Percentiles rank a stretch among this genome's conserved stretches.
phyloP scores from a whole-genome alignment of 2,329 filamentous ascomycete species.

The Aspergillus sp. region DNA sequence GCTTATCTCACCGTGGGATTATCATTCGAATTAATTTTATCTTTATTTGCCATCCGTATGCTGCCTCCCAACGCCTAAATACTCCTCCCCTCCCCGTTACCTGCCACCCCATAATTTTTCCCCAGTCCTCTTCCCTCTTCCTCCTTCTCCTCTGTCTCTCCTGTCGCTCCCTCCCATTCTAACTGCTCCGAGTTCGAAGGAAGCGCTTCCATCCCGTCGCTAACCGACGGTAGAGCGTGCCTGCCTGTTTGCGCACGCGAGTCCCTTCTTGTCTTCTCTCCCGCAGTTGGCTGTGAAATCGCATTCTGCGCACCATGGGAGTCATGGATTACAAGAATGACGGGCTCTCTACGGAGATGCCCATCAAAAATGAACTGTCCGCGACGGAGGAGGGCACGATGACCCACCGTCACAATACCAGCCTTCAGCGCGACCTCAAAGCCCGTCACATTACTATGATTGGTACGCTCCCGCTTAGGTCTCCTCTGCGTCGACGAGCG shows the following conservation, averaged over 20 bases:
- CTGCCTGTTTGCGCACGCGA: background rate
- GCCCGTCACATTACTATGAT: slow-evolving; percentile 45
- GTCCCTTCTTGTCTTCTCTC: background rate
- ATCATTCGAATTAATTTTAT: background rate
- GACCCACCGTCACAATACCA: slow-evolving; percentile 26
- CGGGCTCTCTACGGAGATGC: slow-evolving; percentile 18
- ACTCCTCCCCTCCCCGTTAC: slow-evolving; percentile 4
- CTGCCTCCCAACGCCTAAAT: background rate
- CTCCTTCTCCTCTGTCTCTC: background rate
- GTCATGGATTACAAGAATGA: slow-evolving; percentile 21
- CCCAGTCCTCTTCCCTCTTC: background rate
- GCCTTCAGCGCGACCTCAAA: slow-evolving; percentile 44
- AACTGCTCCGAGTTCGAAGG: background rate
- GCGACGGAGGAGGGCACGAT: slow-evolving; percentile 25
- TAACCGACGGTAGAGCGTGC: background rate
- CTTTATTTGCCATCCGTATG: background rate
- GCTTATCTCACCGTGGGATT: background rate
- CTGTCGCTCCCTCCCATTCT: too few relatives aligned
- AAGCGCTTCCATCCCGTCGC: too few relatives aligned
- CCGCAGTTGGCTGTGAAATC: background rate
- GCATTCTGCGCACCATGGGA: background rate
- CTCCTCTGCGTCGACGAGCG: background rate
- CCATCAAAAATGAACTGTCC: slow-evolving; percentile 18
- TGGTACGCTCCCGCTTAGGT: slow-evolving; percentile 21
- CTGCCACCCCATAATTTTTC: background rate